Evolutionary conservation across 768 basidiomycete genomes (phyloP), one percentile per base, ranked within the genome.

Genomic region (Lyophyllum semitale): DNA sequence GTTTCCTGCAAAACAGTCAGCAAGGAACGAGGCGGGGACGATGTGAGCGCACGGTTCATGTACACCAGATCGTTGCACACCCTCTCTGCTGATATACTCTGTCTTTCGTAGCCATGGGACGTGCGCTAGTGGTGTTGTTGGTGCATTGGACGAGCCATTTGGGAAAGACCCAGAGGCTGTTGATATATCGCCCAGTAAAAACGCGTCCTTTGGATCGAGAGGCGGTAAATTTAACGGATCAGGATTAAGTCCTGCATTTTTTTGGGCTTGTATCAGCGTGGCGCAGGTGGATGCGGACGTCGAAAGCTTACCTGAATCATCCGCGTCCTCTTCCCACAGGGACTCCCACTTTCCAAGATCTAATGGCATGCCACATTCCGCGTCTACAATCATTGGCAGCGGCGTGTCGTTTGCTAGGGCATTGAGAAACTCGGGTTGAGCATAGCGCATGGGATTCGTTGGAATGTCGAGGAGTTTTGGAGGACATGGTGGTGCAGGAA

Each of bases 401-500:
- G 91, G 89, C 11, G 86, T 84, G 45, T 93, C 91, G 50, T 86
- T 84, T 0, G 91, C 89, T 33, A 97, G 74, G 6, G 86, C 81
- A 58, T 91, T 84, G 32, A 95, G 81, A 62, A 94, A 95, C 62
- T 91, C 91, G 6, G 93, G 89, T 18, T 84, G 83, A 15, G 93
- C 89, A 69, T 97, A 94, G 41, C 96, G 90, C 68, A 83, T 81
- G 5, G 94, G 88, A 66, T 91, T 83, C 30, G 96, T 97, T n/a
- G 90, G 86, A 51, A 98, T 89, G 55, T 96, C 83, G 64, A 99
- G 80, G 3, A 98, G 75, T 73, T 97, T 96, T 25, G 97, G 96
- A 6, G 97, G 97, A 78, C 92, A 98, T 79, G 97, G 94, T 27
- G 97, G 97, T 12, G 94, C 80, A 1, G 96, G 96, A 2, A 99